Base-by-base conservation (phyloP, 352 stramenopile species). In the Bremia lactucae region DNA sequence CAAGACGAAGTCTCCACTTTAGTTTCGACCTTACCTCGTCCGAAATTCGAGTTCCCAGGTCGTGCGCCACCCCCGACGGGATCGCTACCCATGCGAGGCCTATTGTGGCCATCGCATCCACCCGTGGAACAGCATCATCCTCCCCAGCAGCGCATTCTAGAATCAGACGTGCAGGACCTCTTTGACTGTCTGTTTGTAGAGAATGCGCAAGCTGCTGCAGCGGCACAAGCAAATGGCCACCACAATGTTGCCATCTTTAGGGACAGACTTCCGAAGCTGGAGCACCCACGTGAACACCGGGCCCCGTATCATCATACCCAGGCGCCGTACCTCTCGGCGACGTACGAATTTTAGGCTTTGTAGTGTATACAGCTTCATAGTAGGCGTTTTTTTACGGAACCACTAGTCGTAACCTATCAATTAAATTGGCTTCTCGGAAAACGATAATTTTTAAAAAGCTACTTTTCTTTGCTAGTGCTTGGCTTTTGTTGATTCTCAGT, bases 131-230 rank as follows among this genome's bases (percentile, higher is more conserved):
- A 58, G 38, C 48, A 63, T 6, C 50, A 59, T 34, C 47, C 38
- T 5, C 49, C 56, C 2, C 47, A 57, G 25, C 51, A 52, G 13
- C 55, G 52, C 8, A 62, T 72, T 42, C 40, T 67, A 0, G 62
- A 72, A 25, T 55, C 55, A 10, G 62, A 72, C 38, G 55, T 72
- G 5, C 59, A 69, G 28, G 58, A 72, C 14, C 36, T 72, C 16
- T 69, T 72, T 22, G 62, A 72, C 20, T 72, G 62, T 23, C 46
- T 72, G 33, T 72, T 72, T 15, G 52, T 67, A 6, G 58, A 67
- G 29, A 63, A 62, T 15, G 58, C 52, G 0, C 52, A 59, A 26
- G 48, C 47, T 16, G 52, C 57, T 4, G 52, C 55, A 0, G 55
- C 51, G 0, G 56, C 56, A 0, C 42, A 51, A 7, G 55, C 55